Base-by-base conservation (phyloP, 1,284 basidiomycete species). In the Pseudozyma sp. region DNA sequence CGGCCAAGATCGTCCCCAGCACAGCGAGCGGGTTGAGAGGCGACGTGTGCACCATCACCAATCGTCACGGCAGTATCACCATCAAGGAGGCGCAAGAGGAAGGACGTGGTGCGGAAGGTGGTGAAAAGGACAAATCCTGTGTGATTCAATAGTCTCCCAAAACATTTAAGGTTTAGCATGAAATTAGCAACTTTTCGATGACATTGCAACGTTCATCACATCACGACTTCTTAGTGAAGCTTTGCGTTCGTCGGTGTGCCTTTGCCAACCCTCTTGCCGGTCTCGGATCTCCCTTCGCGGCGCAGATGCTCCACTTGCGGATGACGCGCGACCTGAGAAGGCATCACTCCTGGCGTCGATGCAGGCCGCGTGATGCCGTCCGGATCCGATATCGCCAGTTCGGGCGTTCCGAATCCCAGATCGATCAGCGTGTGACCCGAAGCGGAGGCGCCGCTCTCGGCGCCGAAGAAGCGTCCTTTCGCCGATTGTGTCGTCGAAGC, bases 181-280 rank as follows among this genome's bases (percentile, higher is more conserved):
- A 24, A 24, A 24, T 24, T 4, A 24, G 24, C 24, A 1, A 24
- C 1, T 24, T 24, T 24, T 24, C 24, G 24, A 24, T 24, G 24
- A 24, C 24, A 24, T 24, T 24, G 24, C 24, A 24, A 24, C 24
- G 24, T 24, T 24, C 24, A 24, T 24, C 24, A 24, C 24, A 24
- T 24, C 24, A 24, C 24, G 24, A 24, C 3, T 14, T 6, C 50
- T 48, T 56, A 68, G 10, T 57, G 55, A 30, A 55, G 56, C 46
- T 73, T 73, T 29, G 66, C 61, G 42, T 65, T 68, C 14, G 55
- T 74, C 14, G 71, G 71, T 13, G 71, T 74, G 17, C 71, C 71
- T 40, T 74, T 74, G 31, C 71, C 71, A 5, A 74, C 62, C 16
- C 71, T 48, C 49, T 68, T 68, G 17, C 66, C 67, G 9, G 66